These are phyloP conservation scores for Clonostachys byssicola DNA, from an alignment of 2,329 filamentous ascomycete species.

Conservation along the genomic window DNA sequence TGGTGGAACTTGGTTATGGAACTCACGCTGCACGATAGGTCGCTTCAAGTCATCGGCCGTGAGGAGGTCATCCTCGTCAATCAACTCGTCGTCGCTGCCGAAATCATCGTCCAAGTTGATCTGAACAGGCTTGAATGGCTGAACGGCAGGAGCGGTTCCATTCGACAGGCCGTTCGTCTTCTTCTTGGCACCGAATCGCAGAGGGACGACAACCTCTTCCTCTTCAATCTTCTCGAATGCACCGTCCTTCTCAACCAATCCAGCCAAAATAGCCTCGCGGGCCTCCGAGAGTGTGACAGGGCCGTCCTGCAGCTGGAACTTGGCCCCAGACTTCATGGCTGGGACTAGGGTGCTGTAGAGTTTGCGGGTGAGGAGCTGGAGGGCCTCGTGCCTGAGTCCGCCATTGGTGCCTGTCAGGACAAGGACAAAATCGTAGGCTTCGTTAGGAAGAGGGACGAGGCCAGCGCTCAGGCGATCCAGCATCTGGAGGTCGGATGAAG, in stretches of 20 bases:
- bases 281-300: conserved; percentile 45
- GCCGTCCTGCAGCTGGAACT: conserved; percentile 66
- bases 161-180: not conserved
- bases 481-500: conserved; percentile 89
- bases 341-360: conserved; percentile 67
- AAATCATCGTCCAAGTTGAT: conserved; percentile 43
- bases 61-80: conserved; percentile 86
- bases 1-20: conserved; percentile 12
- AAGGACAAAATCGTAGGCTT: conserved; percentile 80
- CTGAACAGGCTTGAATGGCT: conserved; percentile 47
- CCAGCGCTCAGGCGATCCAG: conserved; percentile 86
- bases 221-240: conserved; percentile 73
- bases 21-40: conserved; percentile 77
- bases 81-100: conserved; percentile 72
- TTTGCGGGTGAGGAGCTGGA: conserved; percentile 59
- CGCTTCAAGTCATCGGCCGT: conserved; percentile 79
- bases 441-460: conserved; percentile 69
- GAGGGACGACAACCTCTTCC: conserved; percentile 51
- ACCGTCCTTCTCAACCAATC: conserved; percentile 59
- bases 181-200: conserved; percentile 33
- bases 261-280: conserved; percentile 81
- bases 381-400: conserved; percentile 55
- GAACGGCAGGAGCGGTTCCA: not conserved
- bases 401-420: conserved; percentile 77
- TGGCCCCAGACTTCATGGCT: conserved; percentile 65